Percentiles rank a stretch among this genome's conserved stretches.
phyloP scores from a whole-genome alignment of 345 rosid species.

The Clarkia xantiana region DNA sequence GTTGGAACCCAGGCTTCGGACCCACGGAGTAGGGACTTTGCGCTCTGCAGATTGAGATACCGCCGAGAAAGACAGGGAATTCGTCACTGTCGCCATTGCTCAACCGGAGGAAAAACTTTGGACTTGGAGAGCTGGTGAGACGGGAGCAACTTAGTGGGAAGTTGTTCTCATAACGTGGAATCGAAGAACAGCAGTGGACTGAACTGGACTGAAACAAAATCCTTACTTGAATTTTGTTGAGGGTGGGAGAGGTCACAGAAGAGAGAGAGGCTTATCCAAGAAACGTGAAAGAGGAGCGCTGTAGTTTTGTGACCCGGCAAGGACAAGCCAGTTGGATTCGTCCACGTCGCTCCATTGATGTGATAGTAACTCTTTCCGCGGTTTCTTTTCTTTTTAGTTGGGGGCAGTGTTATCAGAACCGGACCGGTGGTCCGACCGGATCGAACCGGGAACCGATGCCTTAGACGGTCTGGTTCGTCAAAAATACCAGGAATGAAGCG shows the following conservation, averaged over 20 bases:
- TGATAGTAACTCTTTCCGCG: too few relatives aligned
- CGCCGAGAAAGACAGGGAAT: conserved; percentile 55
- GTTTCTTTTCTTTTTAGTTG: too few relatives aligned
- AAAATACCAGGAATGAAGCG: too few relatives aligned
- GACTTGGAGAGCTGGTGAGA: not conserved
- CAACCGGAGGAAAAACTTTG: not conserved
- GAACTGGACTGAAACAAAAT: not conserved
- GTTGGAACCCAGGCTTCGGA: conserved; percentile 25
- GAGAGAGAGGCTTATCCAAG: conserved; percentile 25
- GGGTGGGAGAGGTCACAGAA: conserved; percentile 1
- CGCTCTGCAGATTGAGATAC: conserved; percentile 33
- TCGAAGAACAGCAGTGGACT: conserved; percentile 3
- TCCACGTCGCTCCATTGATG: not conserved
- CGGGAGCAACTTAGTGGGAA: not conserved
- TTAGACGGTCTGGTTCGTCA: too few relatives aligned
- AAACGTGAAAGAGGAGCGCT: too few relatives aligned
- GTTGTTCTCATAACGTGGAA: conserved; percentile 1
- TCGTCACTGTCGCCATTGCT: conserved; percentile 41
- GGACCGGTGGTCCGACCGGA: too few relatives aligned
- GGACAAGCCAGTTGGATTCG: too few relatives aligned
- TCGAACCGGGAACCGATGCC: too few relatives aligned
- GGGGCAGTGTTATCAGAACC: too few relatives aligned
- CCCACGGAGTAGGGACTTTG: conserved; percentile 18
- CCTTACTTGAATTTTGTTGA: not conserved
- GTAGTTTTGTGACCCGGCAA: too few relatives aligned